Evolutionary conservation across 305 asterid genomes (phyloP).

Genomic region (Withania somnifera): DNA sequence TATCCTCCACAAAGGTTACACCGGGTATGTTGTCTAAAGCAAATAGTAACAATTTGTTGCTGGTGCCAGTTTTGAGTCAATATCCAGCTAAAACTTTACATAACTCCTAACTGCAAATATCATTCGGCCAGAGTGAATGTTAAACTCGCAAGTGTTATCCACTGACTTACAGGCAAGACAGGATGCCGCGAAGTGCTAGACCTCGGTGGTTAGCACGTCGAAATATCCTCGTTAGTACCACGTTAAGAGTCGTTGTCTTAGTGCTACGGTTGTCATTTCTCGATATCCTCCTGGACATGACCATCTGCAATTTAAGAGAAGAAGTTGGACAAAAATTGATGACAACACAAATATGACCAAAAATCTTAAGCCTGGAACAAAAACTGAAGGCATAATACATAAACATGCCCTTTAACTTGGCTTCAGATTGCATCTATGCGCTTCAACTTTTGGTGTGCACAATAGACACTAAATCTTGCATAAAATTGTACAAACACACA

Average conservation of each 20-base stretch:
- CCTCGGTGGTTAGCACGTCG: neutral
- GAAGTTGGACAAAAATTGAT: neutral
- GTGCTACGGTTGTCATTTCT: conserved; percentile 17
- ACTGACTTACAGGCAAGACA: neutral
- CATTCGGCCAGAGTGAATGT: neutral
- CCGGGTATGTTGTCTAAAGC: neutral
- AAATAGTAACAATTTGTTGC: neutral
- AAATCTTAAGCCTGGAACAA: neutral
- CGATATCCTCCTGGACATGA: conserved; percentile 60
- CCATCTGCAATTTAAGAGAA: conserved; percentile 46
- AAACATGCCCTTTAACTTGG: no score
- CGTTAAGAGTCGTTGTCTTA: neutral
- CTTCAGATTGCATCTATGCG: no score
- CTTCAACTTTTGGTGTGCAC: no score
- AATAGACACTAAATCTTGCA: no score
- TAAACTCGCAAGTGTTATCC: neutral
- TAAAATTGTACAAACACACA: no score
- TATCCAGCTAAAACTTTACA: no score
- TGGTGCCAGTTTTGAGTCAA: no score
- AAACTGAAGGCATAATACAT: no score
- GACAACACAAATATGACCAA: neutral
- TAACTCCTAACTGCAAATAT: neutral
- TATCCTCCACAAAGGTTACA: no score
- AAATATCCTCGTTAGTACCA: neutral
- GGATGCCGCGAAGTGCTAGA: neutral